A percentile compares a stretch with the other conserved stretches of the same genome.
phyloP scores from a whole-genome alignment of 495 filamentous ascomycete species.

The Clavariopsis aquatica region DNA sequence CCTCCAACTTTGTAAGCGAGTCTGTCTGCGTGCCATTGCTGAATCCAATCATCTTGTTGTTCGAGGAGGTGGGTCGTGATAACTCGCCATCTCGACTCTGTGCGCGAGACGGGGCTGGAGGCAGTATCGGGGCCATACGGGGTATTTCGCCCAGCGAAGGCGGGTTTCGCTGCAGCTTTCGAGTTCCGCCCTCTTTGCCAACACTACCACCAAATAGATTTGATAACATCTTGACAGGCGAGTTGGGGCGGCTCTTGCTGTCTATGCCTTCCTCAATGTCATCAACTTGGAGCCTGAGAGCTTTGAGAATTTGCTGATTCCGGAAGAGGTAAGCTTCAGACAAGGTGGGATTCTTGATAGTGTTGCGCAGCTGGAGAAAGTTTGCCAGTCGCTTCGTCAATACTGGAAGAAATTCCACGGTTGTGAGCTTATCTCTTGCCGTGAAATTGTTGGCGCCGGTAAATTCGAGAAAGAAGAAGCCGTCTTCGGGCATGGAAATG shows the following conservation, averaged over 20 bases:
- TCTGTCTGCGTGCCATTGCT: conserved; percentile 47
- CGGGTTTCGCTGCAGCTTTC: conserved; percentile 38
- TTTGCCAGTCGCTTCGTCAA: conserved; percentile 68
- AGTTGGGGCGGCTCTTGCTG: conserved; percentile 67
- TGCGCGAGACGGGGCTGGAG: conserved; percentile 28
- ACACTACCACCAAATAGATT: conserved; percentile 64
- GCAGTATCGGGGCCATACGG: conserved; percentile 39
- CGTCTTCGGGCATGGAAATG: conserved; percentile 45
- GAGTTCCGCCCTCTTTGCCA: conserved; percentile 38
- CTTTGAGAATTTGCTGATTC: conserved; percentile 72
- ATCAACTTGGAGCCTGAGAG: conserved; percentile 58
- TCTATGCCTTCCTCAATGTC: conserved; percentile 58
- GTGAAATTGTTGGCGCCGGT: conserved; percentile 61
- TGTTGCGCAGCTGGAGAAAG: conserved; percentile 67
- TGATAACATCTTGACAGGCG: conserved; percentile 88
- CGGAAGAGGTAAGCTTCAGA: conserved; percentile 64
- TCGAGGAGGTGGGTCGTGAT: conserved; percentile 36
- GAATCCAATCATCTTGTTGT: conserved; percentile 31
- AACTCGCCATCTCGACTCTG: conserved; percentile 40
- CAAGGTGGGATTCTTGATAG: conserved; percentile 66
- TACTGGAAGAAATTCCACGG: conserved; percentile 66
- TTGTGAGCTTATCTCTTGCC: conserved; percentile 67
- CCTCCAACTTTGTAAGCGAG: conserved; percentile 70
- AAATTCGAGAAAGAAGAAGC: conserved; percentile 60
- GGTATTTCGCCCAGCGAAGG: conserved; percentile 42